These are phyloP conservation scores for Ambrosiella cleistominuta DNA, from an alignment of 2,329 filamentous ascomycete genomes.

Conservation along the genomic window DNA sequence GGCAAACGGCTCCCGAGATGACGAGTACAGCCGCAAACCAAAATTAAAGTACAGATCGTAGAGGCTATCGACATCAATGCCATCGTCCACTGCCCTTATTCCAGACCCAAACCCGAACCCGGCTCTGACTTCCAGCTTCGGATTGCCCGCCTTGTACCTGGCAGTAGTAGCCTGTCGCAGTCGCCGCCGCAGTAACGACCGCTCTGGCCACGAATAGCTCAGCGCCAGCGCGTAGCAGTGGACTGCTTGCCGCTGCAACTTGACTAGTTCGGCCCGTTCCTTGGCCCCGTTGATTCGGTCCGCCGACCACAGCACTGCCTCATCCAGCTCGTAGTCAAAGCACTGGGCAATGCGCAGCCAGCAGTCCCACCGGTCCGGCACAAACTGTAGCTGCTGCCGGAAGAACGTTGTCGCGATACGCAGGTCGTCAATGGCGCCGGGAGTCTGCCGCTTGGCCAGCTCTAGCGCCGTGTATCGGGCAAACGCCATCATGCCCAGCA, in stretches of 20 bases:
- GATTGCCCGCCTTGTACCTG: neutral
- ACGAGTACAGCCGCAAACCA: conserved; percentile 43
- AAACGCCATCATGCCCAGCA: conserved; percentile 74
- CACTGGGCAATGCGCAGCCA: conserved; percentile 82
- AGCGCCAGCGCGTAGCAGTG: conserved; percentile 55
- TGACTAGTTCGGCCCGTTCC: conserved; percentile 54
- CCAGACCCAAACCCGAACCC: neutral
- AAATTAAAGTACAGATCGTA: conserved; percentile 44
- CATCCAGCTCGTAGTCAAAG: conserved; percentile 75
- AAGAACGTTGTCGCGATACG: conserved; percentile 68
- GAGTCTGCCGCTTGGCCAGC: conserved; percentile 56
- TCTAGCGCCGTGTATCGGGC: conserved; percentile 61
- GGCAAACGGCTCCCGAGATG: conserved; percentile 42
- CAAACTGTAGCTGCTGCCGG: conserved; percentile 66
- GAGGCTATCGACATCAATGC: conserved; percentile 17
- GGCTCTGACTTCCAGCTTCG: neutral
- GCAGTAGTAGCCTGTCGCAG: neutral
- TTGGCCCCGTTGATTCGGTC: conserved; percentile 63
- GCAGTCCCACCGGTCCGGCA: conserved; percentile 67
- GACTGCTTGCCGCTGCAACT: conserved; percentile 61
- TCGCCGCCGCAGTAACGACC: conserved; percentile 7
- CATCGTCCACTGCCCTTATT: neutral
- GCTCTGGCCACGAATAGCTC: conserved; percentile 32
- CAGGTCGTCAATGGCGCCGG: conserved; percentile 66
- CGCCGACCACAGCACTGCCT: conserved; percentile 72